Conservation (phyloP, 176 grass and related monocot species). For the Pontederia paniculata region DNA sequence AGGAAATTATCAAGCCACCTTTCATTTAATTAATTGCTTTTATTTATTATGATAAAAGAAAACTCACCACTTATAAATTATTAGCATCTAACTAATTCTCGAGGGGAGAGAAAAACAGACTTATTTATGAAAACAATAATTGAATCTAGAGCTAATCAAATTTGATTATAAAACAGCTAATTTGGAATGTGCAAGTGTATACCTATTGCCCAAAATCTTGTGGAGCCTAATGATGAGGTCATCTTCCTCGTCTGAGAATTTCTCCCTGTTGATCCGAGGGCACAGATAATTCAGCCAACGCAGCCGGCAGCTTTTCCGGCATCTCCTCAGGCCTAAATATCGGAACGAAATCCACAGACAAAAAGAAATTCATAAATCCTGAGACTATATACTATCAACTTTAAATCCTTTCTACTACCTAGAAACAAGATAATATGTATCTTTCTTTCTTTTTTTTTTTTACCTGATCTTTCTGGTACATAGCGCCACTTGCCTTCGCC, state of each 20-base stretch:
- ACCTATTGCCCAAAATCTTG: not conserved
- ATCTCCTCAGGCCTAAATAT: not conserved
- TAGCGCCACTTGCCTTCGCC: not conserved
- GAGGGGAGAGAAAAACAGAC: no score
- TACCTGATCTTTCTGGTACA: not conserved
- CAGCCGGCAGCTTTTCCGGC: not conserved
- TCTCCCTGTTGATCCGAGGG: not conserved
- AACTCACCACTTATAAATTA: no score
- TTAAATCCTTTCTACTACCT: no score
- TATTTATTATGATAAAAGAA: no score
- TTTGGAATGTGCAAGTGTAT: not conserved
- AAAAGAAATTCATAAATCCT: not conserved
- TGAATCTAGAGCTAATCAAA: no score
- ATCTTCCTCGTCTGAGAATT: not conserved
- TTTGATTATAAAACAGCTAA: no score
- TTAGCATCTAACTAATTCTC: no score
- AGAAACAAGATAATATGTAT: no score
- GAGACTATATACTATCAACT: not conserved
- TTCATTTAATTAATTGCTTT: no score
- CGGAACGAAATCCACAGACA: not conserved
- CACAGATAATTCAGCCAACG: not conserved
- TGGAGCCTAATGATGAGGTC: not conserved
- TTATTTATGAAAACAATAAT: no score
- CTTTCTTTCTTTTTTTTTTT: no score
- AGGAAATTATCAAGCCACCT: no score